Evolutionary conservation across 2,329 filamentous ascomycete genomes (phyloP).

Genomic region (Pseudopithomyces chartarum): DNA sequence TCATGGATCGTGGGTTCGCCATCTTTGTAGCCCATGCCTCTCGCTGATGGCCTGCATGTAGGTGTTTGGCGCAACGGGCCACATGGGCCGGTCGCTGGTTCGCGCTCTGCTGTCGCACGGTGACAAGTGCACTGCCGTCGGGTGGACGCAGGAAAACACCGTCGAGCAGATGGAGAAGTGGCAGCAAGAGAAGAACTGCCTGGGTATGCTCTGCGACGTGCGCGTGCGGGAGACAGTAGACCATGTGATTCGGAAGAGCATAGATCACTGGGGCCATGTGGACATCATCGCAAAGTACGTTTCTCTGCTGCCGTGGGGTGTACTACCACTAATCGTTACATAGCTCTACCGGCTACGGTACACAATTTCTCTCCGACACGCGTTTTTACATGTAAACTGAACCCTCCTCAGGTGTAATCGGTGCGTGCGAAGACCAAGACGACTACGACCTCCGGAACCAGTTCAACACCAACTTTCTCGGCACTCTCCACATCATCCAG

Average conservation of each 20-base stretch:
- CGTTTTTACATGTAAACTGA: neutral
- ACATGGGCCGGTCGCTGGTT: constrained; percentile 90
- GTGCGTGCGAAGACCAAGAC: constrained; percentile 94
- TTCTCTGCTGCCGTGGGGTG: neutral
- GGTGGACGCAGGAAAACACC: constrained; percentile 78
- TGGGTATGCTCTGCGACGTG: constrained; percentile 89
- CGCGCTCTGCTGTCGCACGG: constrained; percentile 79
- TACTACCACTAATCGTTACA: neutral
- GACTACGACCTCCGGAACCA: constrained; percentile 93
- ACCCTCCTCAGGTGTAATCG: constrained; percentile 67
- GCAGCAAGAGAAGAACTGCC: constrained; percentile 65
- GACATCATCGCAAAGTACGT: constrained; percentile 81
- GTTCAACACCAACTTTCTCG: constrained; percentile 98
- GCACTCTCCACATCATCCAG: constrained; percentile 91
- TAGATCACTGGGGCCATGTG: constrained; percentile 77
- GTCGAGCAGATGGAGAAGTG: constrained; percentile 73
- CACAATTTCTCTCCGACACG: neutral
- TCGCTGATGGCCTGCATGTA: constrained; percentile 13
- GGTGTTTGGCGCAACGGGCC: constrained; percentile 96
- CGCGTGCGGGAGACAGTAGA: constrained; percentile 78
- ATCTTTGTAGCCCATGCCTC: neutral
- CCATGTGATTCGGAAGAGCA: constrained; percentile 70
- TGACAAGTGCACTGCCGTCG: constrained; percentile 85
- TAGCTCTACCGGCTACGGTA: constrained; percentile 83
- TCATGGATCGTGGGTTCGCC: constrained; percentile 79